phyloP scores from a whole-genome alignment of 148 eudicot genomes.

The Chenopodium suecicum region DNA sequence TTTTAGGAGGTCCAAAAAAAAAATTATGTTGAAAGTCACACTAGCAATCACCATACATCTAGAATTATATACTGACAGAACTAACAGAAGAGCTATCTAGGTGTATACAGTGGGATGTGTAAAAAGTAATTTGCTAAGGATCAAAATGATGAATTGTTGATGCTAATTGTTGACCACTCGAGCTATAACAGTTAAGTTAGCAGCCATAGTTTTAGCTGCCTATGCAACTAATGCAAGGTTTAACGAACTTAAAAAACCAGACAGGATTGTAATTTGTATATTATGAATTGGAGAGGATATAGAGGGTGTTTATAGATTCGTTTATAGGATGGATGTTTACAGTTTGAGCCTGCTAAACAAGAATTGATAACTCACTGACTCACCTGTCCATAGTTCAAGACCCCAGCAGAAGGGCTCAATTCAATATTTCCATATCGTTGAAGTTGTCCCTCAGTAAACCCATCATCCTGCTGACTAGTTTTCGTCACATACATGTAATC shows the following conservation, averaged over 20 bases:
- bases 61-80: too few relatives aligned
- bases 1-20: background rate
- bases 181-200: background rate
- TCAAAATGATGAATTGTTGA: background rate
- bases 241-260: background rate
- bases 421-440: slow-evolving; percentile 37
- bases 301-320: background rate
- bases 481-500: slow-evolving; percentile 83
- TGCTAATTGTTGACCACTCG: background rate
- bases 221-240: background rate
- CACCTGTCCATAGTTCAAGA: slow-evolving; percentile 51
- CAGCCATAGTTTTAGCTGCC: background rate
- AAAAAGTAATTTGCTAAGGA: background rate
- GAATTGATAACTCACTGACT: background rate
- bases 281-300: background rate
- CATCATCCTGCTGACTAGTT: slow-evolving; percentile 35
- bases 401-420: slow-evolving; percentile 41
- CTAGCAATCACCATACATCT: background rate
- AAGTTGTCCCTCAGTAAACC: slow-evolving; percentile 54
- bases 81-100: background rate
- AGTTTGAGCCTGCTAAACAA: background rate
- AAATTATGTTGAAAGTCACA: background rate
- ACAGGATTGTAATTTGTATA: background rate
- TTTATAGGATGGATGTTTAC: background rate
- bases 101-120: background rate